These are phyloP conservation scores for Cadophora malorum DNA, from an alignment of 2,329 filamentous ascomycete genomes.

Conservation along the genomic window DNA sequence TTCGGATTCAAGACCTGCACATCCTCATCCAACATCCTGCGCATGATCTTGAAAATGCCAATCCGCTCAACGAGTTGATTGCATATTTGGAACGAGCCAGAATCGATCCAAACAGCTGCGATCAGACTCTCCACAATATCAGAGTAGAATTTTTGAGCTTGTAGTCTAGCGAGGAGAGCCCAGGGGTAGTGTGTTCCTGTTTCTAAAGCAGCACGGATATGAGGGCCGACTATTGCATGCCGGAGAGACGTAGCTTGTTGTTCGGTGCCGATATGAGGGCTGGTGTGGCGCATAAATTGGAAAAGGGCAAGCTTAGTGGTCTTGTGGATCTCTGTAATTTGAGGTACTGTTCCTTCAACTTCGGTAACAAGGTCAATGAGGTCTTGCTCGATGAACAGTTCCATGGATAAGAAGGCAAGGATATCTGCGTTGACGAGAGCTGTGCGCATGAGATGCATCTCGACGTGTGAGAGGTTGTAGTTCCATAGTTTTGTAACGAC, in stretches of 20 bases:
- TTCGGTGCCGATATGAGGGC: constrained; percentile 53
- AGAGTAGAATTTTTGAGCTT: constrained; percentile 78
- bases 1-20: constrained; percentile 71
- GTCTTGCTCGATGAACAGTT: constrained; percentile 51
- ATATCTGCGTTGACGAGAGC: constrained; percentile 82
- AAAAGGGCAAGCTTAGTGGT: constrained; percentile 54
- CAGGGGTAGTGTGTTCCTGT: constrained; percentile 72
- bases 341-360: neutral
- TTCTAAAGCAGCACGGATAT: constrained; percentile 58
- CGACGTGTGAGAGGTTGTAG: constrained; percentile 56
- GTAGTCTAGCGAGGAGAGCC: constrained; percentile 69
- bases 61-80: constrained; percentile 64
- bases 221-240: constrained; percentile 50
- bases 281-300: constrained; percentile 71
- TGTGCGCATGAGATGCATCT: constrained; percentile 80
- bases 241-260: constrained; percentile 45
- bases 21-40: constrained; percentile 62
- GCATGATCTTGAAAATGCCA: constrained; percentile 69
- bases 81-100: constrained; percentile 66
- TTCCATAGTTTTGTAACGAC: constrained; percentile 65
- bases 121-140: constrained; percentile 83
- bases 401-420: constrained; percentile 77
- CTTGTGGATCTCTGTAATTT: constrained; percentile 23
- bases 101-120: constrained; percentile 86
- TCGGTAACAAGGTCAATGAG: constrained; percentile 32